Evolutionary conservation across 1,139 yeast genomes (phyloP), one percentile per base, ranked within the genome.

Genomic region (Geotrichum phurueaensis): DNA sequence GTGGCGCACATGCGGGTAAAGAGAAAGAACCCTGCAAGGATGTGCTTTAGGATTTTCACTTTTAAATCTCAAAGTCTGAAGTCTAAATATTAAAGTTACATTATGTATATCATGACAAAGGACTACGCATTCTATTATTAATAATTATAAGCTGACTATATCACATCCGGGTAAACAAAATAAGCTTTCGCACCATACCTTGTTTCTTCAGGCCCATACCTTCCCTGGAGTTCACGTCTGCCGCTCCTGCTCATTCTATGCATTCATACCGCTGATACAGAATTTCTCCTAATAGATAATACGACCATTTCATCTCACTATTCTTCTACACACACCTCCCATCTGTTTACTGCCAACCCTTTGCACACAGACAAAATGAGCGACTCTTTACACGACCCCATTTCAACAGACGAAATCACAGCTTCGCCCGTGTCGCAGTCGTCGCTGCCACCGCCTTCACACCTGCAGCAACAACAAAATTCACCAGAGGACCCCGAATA

Each of bases 381-480:
- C 18, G 47, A 15, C 9, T 22, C 47, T 39, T 39, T n/a, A 18
- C 47, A 39, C 5, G n/a, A 20, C 20, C 47, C 47, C 10, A 39
- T 48, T 18, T 47, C 52, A 27, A 52, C 58, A 2, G 61, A 55
- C 51, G 53, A 22, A 25, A 55, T 55, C 39, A 59, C 58, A 36
- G 59, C 54, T 9, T 59, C 61, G 29, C 61, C 61, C 13, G 51
- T 51, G 12, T 55, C 58, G 15, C 58, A 51, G 9, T 43, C 52
- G 1, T 53, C 54, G 18, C 58, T 29, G 27, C 51, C 25, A 23
- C 43, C 49, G 31, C 20, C 22, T 39, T 39, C 50, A 51, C 36
- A 20, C 12, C 23, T 27, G 22, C 47, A 39, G 18, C 47, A 39
- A n/a, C n/a, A n/a, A n/a, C 47, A n/a, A 13, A 39, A 15, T 15